Evolutionary conservation across 805 yeast species (phyloP), one percentile per base, ranked within the genome.

Genomic region (Myxozyma neotropica): DNA sequence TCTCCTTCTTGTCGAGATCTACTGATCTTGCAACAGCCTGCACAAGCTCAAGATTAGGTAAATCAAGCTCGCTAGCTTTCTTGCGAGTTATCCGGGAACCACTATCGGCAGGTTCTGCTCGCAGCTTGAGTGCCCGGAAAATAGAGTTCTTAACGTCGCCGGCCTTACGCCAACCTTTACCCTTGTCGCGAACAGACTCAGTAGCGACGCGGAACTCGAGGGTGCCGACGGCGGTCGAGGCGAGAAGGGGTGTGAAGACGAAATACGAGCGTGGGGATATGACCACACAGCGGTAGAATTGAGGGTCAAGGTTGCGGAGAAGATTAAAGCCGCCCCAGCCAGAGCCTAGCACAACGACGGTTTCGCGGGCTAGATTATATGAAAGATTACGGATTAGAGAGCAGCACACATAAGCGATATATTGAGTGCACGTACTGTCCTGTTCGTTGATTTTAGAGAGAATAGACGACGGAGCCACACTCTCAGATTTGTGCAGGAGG

Each of bases 251-350:
- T 19, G 89, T 85, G 72, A 85, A 85, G 63, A 85, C 70, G 72
- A 85, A 85, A 71, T 85, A 85, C 69, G 84, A 84, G 2, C 85
- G 83, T 24, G 89, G 89, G 2, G 88, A 83, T 38, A 85, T 77
- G 26, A 85, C 84, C 2, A 87, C 83, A 55, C 85, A 84, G 65
- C 84, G 85, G 70, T 84, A 85, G 64, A 81, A 82, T 44, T 80
- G 80, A 24, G 81, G 77, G 58, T 77, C 77, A 55, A 85, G 69
- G 46, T 75, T 74, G 68, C 81, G 83, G 64, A 85, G 74, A 8
- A 84, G 67, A 13, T 85, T 83, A 29, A 83, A 87, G 7, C 87
- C 80, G 1, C 87, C 89, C 89, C 89, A 85, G 47, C 89, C 89
- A 39, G 85, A 80, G 17, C 89, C 89, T 36, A 85, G 74, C 35